Conservation (phyloP, 352 stramenopile genomes). For the Phytopythium vexans region DNA sequence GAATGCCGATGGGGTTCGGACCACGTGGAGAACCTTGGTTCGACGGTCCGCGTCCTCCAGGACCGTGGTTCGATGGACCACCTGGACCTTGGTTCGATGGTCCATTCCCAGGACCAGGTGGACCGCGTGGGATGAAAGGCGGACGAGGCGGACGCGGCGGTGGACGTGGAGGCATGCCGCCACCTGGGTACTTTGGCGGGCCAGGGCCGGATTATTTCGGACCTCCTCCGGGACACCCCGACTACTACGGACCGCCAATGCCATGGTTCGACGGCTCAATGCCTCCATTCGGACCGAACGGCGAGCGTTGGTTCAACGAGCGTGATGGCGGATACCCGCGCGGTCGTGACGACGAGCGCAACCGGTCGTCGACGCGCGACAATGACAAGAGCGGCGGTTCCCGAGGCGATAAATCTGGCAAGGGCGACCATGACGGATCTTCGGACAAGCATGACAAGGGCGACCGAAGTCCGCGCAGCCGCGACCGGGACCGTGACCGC, state of each 20-base stretch:
- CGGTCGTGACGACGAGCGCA: conserved; percentile 34
- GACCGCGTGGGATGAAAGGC: conserved; percentile 37
- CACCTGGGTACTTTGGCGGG: conserved; percentile 66
- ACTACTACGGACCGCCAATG: conserved; percentile 70
- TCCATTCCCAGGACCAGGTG: conserved; percentile 52
- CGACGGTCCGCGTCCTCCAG: conserved; percentile 61
- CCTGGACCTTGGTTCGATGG: conserved; percentile 79
- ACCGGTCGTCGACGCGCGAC: conserved; percentile 33
- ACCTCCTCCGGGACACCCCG: conserved; percentile 61
- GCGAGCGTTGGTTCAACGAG: conserved; percentile 45
- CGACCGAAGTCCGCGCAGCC: conserved; percentile 16
- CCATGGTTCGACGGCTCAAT: conserved; percentile 69
- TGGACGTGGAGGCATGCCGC: conserved; percentile 37
- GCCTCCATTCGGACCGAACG: conserved; percentile 45
- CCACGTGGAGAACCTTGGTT: conserved; percentile 60
- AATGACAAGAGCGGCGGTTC: conserved; percentile 26
- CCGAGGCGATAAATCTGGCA: not conserved
- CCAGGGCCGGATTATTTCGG: conserved; percentile 75
- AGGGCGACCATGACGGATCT: conserved; percentile 24
- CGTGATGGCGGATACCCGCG: conserved; percentile 23
- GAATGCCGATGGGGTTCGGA: conserved; percentile 52
- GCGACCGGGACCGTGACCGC: conserved; percentile 27
- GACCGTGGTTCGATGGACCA: conserved; percentile 73
- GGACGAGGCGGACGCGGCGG: conserved; percentile 41
- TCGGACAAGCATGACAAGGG: conserved; percentile 20